Evolutionary conservation across 2,329 filamentous ascomycete species (phyloP).

Genomic region (Talaromyces verruculosus): DNA sequence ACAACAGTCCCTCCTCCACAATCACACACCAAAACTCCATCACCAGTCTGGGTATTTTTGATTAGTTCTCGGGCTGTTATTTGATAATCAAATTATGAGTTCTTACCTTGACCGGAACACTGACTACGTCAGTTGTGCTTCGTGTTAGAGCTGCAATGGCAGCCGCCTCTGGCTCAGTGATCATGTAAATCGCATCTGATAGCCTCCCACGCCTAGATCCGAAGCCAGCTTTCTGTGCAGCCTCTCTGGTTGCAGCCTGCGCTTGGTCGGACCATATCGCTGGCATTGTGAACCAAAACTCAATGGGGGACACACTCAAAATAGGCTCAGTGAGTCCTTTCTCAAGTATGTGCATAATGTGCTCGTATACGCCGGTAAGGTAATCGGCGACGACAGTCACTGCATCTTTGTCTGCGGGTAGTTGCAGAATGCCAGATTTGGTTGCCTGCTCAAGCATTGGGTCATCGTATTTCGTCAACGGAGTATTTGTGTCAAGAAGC

Average conservation of each 20-base stretch:
- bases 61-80: not conserved
- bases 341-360: conserved; percentile 23
- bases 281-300: conserved; percentile 33
- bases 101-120: conserved; percentile 16
- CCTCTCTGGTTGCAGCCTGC: conserved; percentile 23
- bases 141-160: conserved; percentile 25
- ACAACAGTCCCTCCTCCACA: conserved; percentile 33
- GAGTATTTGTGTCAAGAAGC: conserved; percentile 26
- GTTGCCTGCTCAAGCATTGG: conserved; percentile 18
- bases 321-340: conserved; percentile 23
- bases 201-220: conserved; percentile 14
- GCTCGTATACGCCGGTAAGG: conserved; percentile 26
- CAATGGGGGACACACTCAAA: conserved; percentile 22
- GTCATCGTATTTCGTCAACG: conserved; percentile 27
- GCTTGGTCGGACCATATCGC: conserved; percentile 34
- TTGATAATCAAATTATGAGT: not conserved
- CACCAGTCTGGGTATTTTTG: conserved; percentile 17
- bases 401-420: conserved; percentile 27
- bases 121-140: conserved; percentile 9
- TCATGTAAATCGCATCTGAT: conserved; percentile 21
- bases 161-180: conserved; percentile 30
- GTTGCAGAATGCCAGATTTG: conserved; percentile 22
- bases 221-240: conserved; percentile 23
- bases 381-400: conserved; percentile 29
- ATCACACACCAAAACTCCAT: conserved; percentile 30